phyloP scores from a whole-genome alignment of 768 basidiomycete species.

The Auriculariales sp. region DNA sequence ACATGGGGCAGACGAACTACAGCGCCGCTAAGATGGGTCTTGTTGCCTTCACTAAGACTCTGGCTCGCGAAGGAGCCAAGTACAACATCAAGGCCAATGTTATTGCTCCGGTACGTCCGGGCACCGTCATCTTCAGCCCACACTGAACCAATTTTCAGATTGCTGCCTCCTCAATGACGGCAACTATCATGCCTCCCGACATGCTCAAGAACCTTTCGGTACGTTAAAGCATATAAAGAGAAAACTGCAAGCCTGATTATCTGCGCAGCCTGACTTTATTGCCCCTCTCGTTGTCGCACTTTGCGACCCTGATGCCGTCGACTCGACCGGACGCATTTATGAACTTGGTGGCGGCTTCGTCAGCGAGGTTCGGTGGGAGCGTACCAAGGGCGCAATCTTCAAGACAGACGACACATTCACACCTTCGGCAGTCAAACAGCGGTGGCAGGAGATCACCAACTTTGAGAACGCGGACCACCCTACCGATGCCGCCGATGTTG shows the following conservation, averaged over 20 bases:
- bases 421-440: conserved; percentile 82
- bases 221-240: conserved; percentile 1
- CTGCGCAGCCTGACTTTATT: conserved; percentile 65
- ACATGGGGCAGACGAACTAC: conserved; percentile 96
- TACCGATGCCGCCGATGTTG: conserved; percentile 6
- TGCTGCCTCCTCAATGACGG: conserved; percentile 95
- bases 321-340: conserved; percentile 70
- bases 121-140: not conserved
- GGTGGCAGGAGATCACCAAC: conserved; percentile 71
- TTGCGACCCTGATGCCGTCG: conserved; percentile 69
- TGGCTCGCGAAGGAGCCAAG: conserved; percentile 85
- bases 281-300: conserved; percentile 86
- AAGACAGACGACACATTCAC: conserved; percentile 84
- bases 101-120: conserved; percentile 75
- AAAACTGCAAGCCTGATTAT: not conserved
- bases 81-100: conserved; percentile 75
- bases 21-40: conserved; percentile 97
- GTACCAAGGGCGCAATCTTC: conserved; percentile 76
- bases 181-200: conserved; percentile 87
- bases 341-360: conserved; percentile 89
- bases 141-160: conserved; percentile 30
- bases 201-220: conserved; percentile 80
- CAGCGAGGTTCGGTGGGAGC: conserved; percentile 87
- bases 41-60: conserved; percentile 80
- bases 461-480: conserved; percentile 41